Base-by-base conservation (phyloP, 1,139 yeast genomes). In the Yamadazyma triangularis region DNA sequence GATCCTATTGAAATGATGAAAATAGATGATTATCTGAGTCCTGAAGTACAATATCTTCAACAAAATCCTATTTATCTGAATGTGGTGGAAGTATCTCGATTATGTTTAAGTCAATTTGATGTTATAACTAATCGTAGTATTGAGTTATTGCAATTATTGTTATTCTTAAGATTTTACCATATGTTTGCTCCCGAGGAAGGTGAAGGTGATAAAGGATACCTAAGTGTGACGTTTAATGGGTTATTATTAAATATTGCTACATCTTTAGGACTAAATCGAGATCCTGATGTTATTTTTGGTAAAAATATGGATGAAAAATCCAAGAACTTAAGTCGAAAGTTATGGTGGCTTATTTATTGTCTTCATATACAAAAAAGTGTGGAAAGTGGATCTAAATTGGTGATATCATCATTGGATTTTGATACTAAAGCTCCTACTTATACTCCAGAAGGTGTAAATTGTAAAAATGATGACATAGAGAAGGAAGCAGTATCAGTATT, bases 131-230 rank as follows among this genome's bases (percentile, higher is more conserved):
- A 47, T 15, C 61, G 70, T 13, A 69, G 73, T 22, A 42, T 77
- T 30, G 58, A 66, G 0, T 64, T 76, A 5, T 56, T 77, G 32
- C 82, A 77, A 43, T 67, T 76, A 31, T 57, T 70, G 0, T 40
- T 70, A 10, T 41, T 63, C 25, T 40, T 57, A 24, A 50, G 75
- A 35, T 38, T 58, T 12, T 72, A 72, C 46, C 64, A 60, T 27
- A 45, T 50, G 29, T 44, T 52, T 38, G 62, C 77, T 0, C 77
- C 77, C 2, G 78, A 73, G 44, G 76, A 71, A 41, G 75, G 78
- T 11, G 66, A 64, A 29, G 58, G 57, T 11, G 58, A 60, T 3
- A 75, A 72, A 36, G 79, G 76, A 22, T 72, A 74, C 8, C 75
- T 71, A 40, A 59, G 68, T 1, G 53, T 51, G 26, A 51, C 61